phyloP scores from a whole-genome alignment of 768 basidiomycete genomes.

The Gymnopilus dilepis region DNA sequence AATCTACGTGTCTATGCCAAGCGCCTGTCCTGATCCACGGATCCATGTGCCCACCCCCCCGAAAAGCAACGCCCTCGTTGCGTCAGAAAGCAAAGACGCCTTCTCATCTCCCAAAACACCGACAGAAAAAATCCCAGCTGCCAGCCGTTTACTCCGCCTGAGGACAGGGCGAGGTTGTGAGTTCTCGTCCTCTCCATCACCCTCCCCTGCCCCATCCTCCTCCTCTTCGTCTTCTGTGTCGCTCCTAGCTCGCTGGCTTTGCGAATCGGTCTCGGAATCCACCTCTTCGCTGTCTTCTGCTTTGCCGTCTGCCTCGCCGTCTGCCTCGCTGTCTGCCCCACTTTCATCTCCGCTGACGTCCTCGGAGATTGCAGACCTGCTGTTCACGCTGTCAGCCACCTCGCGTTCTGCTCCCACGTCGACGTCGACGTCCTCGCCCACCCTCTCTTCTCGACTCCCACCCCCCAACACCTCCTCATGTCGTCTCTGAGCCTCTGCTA shows the following conservation, averaged over 20 bases:
- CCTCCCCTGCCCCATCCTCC: too few species aligned
- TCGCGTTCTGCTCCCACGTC: neutral
- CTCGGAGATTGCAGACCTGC: neutral
- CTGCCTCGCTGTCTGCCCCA: neutral
- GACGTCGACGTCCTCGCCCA: neutral
- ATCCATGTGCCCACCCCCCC: neutral
- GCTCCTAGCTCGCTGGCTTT: too few species aligned
- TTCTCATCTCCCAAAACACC: too few species aligned
- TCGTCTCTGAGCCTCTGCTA: conserved; percentile 22
- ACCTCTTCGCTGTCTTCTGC: neutral
- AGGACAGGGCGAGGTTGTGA: too few species aligned
- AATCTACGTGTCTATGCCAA: neutral
- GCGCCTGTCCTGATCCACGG: neutral
- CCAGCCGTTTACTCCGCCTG: neutral
- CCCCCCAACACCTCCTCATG: conserved; percentile 8
- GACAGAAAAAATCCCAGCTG: too few species aligned
- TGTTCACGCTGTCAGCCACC: neutral
- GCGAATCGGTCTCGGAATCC: too few species aligned
- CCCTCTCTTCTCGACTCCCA: neutral
- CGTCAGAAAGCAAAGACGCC: neutral
- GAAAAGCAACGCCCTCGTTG: neutral
- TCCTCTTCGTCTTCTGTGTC: too few species aligned
- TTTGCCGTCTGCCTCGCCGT: neutral
- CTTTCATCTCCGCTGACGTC: neutral
- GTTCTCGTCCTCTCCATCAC: too few species aligned